Base-by-base conservation (phyloP, 1,139 yeast species). In the Magnusiomyces tetraspermus region DNA sequence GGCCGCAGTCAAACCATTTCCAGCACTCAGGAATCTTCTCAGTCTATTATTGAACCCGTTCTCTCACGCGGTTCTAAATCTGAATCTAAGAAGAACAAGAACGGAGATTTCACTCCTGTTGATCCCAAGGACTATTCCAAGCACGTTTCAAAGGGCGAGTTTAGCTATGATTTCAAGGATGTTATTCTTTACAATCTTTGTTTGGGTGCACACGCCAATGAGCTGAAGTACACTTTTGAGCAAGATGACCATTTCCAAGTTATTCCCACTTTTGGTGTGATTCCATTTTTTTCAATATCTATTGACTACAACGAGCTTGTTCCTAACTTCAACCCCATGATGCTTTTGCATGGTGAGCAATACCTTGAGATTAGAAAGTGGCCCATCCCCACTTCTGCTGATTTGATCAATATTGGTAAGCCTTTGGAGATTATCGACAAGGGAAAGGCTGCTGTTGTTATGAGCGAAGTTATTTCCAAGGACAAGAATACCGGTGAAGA, bases 291-390 rank as follows among this genome's bases (percentile, higher is more conserved):
- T 76, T 65, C 71, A 28, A 76, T 79, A 36, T 75, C 75, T 51
- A 73, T 80, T 51, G 76, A 82, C 42, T 78, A 80, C 66, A 72
- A 77, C 57, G 73, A 73, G 55, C 71, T 83, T 53, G 82, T 87
- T 63, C 85, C 83, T 59, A 83, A 87, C 71, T 90, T 87, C 76
- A 87, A 87, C 72, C 96, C 95, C 60, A 70, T 64, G 82, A 76
- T 83, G 71, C 77, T 92, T 66, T 76, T 92, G 63, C 97, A 92
- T 68, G 98, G 98, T 58, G 98, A 92, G 72, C 97, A 92, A 69
- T 92, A 85, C 70, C 75, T 90, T 62, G 90, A 82, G 71, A 71
- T 92, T 59, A 78, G 78, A 61, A 80, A 84, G 68, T 82, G 78
- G 76, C 95, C 95, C 59, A 75, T 92, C 55, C 95, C 96, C 59